phyloP scores from a whole-genome alignment of 208 protist species.

The Crithidia mellificae region DNA sequence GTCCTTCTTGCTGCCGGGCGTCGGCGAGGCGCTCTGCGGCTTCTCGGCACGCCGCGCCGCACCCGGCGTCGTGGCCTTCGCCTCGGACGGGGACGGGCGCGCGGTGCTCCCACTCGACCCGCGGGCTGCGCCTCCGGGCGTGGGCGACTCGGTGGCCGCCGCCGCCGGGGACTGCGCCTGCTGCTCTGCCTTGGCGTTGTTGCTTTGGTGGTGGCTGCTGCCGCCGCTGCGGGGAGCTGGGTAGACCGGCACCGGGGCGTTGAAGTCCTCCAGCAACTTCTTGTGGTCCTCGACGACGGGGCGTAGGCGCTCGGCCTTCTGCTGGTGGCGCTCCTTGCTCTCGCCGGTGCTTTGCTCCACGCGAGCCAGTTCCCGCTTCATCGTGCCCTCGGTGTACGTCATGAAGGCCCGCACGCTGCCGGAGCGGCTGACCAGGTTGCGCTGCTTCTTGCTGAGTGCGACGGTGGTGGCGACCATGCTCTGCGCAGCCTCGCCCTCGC shows the following conservation, averaged over 20 bases:
- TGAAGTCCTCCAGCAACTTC: constrained; percentile 36
- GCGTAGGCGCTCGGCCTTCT: constrained; percentile 39
- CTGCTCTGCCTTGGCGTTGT: neutral
- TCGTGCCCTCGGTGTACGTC: constrained; percentile 35
- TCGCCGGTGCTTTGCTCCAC: constrained; percentile 17
- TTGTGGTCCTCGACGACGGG: constrained; percentile 43
- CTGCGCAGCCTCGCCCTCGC: constrained; percentile 33
- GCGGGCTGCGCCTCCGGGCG: too few relatives aligned
- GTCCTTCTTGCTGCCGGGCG: constrained; percentile 10
- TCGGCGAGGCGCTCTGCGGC: constrained; percentile 3
- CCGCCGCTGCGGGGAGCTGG: constrained; percentile 1
- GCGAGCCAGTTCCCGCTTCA: constrained; percentile 32
- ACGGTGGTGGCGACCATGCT: constrained; percentile 34
- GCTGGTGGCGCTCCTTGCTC: constrained; percentile 22
- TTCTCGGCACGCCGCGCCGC: constrained; percentile 1
- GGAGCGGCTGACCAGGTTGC: constrained; percentile 38
- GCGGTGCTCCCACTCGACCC: neutral
- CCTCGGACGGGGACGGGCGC: neutral
- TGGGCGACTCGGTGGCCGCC: too few relatives aligned
- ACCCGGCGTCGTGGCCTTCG: neutral
- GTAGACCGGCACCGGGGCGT: constrained; percentile 34
- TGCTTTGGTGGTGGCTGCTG: neutral
- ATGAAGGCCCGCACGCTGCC: constrained; percentile 45
- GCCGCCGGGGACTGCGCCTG: neutral
- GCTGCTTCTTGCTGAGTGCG: constrained; percentile 35